Evolutionary conservation across 2,329 filamentous ascomycete species (phyloP), one percentile per base, ranked within the genome.

Genomic region (Leptographium wingfieldii): DNA sequence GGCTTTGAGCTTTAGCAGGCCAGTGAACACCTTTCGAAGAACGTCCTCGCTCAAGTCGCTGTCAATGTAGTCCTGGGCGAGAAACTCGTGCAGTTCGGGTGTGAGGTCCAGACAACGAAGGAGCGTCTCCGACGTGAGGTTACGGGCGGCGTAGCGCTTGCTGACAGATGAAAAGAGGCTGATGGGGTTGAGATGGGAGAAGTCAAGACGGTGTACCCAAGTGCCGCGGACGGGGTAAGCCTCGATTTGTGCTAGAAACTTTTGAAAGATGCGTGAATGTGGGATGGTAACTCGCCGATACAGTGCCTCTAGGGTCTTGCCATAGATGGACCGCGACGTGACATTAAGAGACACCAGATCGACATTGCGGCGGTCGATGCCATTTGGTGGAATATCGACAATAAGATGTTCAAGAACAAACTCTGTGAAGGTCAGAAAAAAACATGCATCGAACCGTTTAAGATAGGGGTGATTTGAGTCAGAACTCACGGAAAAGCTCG

Each of bases 181-280:
- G 59, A 87, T 84, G 27, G 88, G 88, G 70, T 90, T 92, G 73
- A 92, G 92, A 75, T 92, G 88, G 63, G 87, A 91, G 68, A 94
- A 92, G 73, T 94, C 89, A 54, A 92, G 76, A 57, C 89, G 85
- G 61, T 87, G 84, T 53, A 92, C 87, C 66, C 92, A 83, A 49
- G 83, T 86, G 54, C 88, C 89, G 59, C 92, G 77, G 10, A 83
- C 77, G 2, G 83, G 81, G 69, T 91, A 84, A 61, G 80, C 74
- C 54, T 77, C 75, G 64, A 92, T 77, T 67, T 89, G 88, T 61
- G 78, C 77, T 56, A 91, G 80, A 66, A 91, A 90, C 73, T 92
- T 92, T 69, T 85, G 85, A 74, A 92, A 94, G 69, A 91, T 90
- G 62, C 84, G 78, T 31, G 89, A 92, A 76, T 92, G 88, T 6